These are phyloP conservation scores for Eucalyptus curtisii DNA, from an alignment of 345 rosid genomes.

Conservation along the genomic window DNA sequence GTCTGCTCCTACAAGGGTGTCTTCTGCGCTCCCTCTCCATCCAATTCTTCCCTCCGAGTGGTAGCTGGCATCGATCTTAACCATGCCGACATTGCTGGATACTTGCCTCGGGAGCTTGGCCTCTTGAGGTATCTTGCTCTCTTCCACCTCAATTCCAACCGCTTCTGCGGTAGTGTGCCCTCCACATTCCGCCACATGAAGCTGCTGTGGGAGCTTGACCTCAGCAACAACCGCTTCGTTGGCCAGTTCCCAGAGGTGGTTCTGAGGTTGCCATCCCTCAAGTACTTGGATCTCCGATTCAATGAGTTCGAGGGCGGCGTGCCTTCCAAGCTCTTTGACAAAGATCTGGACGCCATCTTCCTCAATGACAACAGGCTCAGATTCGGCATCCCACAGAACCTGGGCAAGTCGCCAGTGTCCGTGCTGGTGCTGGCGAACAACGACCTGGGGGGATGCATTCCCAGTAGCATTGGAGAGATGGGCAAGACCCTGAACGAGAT, in stretches of 20 bases:
- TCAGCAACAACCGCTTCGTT: constrained; percentile 70
- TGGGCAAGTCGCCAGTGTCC: constrained; percentile 68
- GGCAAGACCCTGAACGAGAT: constrained; percentile 51
- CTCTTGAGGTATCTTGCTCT: constrained; percentile 44
- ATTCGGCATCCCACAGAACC: constrained; percentile 50
- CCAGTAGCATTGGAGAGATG: constrained; percentile 56
- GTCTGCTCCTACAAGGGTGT: constrained; percentile 81
- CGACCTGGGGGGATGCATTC: constrained; percentile 59
- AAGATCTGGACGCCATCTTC: constrained; percentile 62
- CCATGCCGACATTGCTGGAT: constrained; percentile 68
- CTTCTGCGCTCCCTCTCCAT: constrained; percentile 42
- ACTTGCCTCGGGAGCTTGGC: constrained; percentile 62
- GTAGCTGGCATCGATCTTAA: constrained; percentile 78
- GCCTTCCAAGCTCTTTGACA: constrained; percentile 56
- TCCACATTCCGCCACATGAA: constrained; percentile 24
- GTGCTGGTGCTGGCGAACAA: constrained; percentile 60
- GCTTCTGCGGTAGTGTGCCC: constrained; percentile 66
- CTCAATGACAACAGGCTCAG: constrained; percentile 61
- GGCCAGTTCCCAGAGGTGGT: constrained; percentile 58
- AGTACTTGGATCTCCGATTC: constrained; percentile 73
- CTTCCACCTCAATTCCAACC: constrained; percentile 70
- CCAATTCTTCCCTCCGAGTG: constrained; percentile 32
- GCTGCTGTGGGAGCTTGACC: constrained; percentile 57
- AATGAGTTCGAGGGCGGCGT: constrained; percentile 76
- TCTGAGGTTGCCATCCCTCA: constrained; percentile 42